phyloP scores from a whole-genome alignment of 1,139 yeast species.

The Citeromyces hawaiiensis region DNA sequence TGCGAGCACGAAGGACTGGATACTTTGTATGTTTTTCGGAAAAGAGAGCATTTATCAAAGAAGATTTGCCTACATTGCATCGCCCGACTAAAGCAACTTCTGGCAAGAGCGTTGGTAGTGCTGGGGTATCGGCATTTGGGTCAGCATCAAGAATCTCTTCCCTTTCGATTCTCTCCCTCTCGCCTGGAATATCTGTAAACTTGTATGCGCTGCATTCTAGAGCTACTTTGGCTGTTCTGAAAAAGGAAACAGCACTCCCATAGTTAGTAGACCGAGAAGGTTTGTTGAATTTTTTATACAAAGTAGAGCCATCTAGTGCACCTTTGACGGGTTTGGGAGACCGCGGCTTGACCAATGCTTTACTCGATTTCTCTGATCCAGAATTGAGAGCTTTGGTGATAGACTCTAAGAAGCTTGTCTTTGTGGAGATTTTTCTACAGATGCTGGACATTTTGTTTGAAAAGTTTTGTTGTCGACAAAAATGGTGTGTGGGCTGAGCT shows the following conservation, averaged over 20 bases:
- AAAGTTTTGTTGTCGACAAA: too few relatives aligned
- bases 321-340: neutral
- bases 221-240: slow-evolving; percentile 26
- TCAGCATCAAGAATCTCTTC: slow-evolving; percentile 9
- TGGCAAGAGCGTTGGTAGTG: slow-evolving; percentile 23
- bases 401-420: neutral
- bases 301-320: neutral
- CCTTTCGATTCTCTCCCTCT: slow-evolving; percentile 22
- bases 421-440: too few relatives aligned
- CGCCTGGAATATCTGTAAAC: slow-evolving; percentile 46
- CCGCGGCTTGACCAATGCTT: neutral
- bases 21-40: slow-evolving; percentile 19
- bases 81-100: slow-evolving; percentile 68
- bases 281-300: neutral
- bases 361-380: neutral
- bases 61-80: slow-evolving; percentile 78
- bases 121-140: neutral
- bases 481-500: too few relatives aligned
- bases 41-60: slow-evolving; percentile 45
- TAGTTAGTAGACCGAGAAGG: neutral
- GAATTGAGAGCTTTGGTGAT: neutral
- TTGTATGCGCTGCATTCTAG: slow-evolving; percentile 49
- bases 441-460: too few relatives aligned
- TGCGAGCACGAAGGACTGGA: slow-evolving; percentile 13
- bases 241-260: slow-evolving; percentile 15